A percentile compares a stretch with the other conserved stretches of the same genome.
phyloP scores from a whole-genome alignment of 441 rosid species.

The Gossypium trilobum region DNA sequence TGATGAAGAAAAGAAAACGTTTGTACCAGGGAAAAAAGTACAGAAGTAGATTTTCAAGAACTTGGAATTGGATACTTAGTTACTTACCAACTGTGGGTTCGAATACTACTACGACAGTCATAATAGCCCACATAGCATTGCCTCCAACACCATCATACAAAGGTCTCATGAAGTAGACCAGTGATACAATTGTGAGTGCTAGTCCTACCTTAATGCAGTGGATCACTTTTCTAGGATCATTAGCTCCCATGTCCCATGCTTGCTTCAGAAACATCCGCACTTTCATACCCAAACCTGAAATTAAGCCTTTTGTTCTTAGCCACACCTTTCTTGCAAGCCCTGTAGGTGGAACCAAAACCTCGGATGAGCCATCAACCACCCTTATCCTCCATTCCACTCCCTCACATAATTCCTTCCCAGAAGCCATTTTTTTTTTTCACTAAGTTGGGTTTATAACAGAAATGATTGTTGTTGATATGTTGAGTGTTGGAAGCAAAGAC shows the following conservation, averaged over 20 bases:
- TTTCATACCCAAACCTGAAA: slow-evolving; percentile 8
- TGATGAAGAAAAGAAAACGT: not conserved
- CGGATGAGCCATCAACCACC: slow-evolving; percentile 33
- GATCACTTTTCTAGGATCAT: slow-evolving; percentile 30
- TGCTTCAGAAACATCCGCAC: slow-evolving; percentile 25
- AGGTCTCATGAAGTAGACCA: slow-evolving; percentile 34
- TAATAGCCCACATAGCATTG: slow-evolving; percentile 41
- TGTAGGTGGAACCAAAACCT: slow-evolving; percentile 26
- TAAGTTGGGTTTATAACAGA: not conserved
- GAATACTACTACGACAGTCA: slow-evolving; percentile 36
- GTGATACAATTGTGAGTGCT: slow-evolving; percentile 31
- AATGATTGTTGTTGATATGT: not conserved
- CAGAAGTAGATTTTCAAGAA: not conserved
- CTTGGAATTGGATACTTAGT: not conserved
- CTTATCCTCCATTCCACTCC: slow-evolving; percentile 39
- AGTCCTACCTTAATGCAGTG: slow-evolving; percentile 36
- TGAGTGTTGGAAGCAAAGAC: not conserved
- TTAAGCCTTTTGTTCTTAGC: slow-evolving; percentile 17
- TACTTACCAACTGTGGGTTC: slow-evolving; percentile 34
- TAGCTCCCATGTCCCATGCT: slow-evolving; percentile 37
- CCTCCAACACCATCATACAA: slow-evolving; percentile 34
- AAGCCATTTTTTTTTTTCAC: slow-evolving; percentile 18
- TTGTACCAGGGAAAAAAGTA: not conserved
- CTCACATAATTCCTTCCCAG: slow-evolving; percentile 15
- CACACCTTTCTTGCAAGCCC: slow-evolving; percentile 18